Conservation (phyloP, 768 basidiomycete genomes). For the Termitomyces sp. region DNA sequence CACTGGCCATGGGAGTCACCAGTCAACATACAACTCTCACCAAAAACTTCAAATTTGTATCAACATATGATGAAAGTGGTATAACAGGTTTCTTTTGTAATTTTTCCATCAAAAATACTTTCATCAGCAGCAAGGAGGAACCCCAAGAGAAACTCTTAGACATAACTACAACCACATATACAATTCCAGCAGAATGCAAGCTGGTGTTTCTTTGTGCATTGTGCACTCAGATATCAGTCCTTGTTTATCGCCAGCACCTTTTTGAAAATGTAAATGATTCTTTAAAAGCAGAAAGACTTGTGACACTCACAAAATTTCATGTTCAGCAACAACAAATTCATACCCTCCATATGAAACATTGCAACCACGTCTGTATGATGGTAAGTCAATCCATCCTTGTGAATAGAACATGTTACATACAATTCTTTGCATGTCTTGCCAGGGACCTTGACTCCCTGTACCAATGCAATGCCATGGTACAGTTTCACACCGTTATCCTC, state of each 20-base stretch:
- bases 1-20: too few relatives aligned
- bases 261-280: not conserved
- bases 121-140: too few relatives aligned
- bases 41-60: too few relatives aligned
- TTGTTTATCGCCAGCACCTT: slow-evolving; percentile 34
- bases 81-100: too few relatives aligned
- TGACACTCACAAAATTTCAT: slow-evolving; percentile 45
- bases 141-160: slow-evolving; percentile 9
- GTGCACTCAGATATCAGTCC: slow-evolving; percentile 1
- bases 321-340: slow-evolving; percentile 36
- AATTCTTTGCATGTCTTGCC: slow-evolving; percentile 72
- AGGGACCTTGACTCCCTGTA: slow-evolving; percentile 55
- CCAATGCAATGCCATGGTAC: slow-evolving; percentile 57
- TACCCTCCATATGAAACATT: slow-evolving; percentile 42
- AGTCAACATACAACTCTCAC: too few relatives aligned
- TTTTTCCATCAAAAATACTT: too few relatives aligned
- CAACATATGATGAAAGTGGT: too few relatives aligned
- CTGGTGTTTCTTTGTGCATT: slow-evolving; percentile 2
- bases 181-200: not conserved
- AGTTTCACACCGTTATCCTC: slow-evolving; percentile 63
- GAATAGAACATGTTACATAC: slow-evolving; percentile 29
- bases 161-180: not conserved
- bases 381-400: not conserved
- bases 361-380: slow-evolving; percentile 30
- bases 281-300: not conserved